These are phyloP conservation scores for Metarhizium anisopliae DNA, from an alignment of 2,329 filamentous ascomycete species.

Conservation along the genomic window DNA sequence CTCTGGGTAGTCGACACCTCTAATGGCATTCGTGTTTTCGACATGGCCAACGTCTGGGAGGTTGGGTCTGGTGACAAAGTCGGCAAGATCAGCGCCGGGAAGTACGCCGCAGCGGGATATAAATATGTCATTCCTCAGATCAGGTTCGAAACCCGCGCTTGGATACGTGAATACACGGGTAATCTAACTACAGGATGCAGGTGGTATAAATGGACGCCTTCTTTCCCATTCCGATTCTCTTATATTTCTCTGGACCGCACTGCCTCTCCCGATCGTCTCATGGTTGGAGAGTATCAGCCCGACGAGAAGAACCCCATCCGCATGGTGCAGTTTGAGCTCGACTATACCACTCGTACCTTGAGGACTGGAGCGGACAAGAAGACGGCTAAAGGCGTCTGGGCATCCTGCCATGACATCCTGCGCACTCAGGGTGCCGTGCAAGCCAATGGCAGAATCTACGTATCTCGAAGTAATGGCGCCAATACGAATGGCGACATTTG, in stretches of 20 bases:
- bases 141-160: slow-evolving; percentile 12
- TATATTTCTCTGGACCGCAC: slow-evolving; percentile 1
- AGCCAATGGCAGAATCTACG: too few species aligned
- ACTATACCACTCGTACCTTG: slow-evolving; percentile 9
- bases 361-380: slow-evolving; percentile 14
- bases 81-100: slow-evolving; percentile 18
- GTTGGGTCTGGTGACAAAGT: slow-evolving; percentile 21
- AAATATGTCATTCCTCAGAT: slow-evolving; percentile 21
- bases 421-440: too few species aligned
- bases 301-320: slow-evolving; percentile 11
- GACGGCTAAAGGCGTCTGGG: slow-evolving; percentile 10
- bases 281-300: slow-evolving; percentile 20
- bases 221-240: slow-evolving; percentile 22
- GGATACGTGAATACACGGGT: background rate
- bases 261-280: slow-evolving; percentile 9
- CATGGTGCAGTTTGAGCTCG: background rate
- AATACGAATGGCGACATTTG: too few species aligned
- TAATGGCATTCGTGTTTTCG: too few species aligned
- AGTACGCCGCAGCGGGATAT: slow-evolving; percentile 10
- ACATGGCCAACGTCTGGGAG: slow-evolving; percentile 21
- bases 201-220: slow-evolving; percentile 16
- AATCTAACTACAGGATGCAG: slow-evolving; percentile 2
- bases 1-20: slow-evolving; percentile 21
- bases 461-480: too few species aligned
- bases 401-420: too few species aligned